These are phyloP conservation scores for Melanomma pulvis-pyrius DNA, from an alignment of 495 filamentous ascomycete species.

Conservation along the genomic window DNA sequence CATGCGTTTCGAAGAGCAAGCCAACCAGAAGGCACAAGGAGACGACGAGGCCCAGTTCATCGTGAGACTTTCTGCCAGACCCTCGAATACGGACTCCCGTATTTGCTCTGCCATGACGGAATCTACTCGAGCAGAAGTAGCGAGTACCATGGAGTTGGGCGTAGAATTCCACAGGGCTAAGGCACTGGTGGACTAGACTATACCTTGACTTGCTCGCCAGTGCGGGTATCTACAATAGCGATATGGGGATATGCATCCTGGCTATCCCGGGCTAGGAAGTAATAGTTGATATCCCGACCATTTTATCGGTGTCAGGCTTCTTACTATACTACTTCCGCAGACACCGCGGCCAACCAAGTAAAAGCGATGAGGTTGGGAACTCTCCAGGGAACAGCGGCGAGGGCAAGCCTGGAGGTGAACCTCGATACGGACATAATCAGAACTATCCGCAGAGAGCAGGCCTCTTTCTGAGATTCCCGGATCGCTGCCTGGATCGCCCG, in stretches of 20 bases:
- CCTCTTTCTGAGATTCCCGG: neutral
- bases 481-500: too few species aligned
- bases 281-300: constrained; percentile 55
- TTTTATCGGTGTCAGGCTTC: neutral
- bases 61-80: too few species aligned
- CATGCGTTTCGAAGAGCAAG: too few species aligned
- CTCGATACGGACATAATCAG: neutral
- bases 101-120: too few species aligned
- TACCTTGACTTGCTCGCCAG: constrained; percentile 94
- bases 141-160: constrained; percentile 87
- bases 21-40: too few species aligned
- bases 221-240: constrained; percentile 91
- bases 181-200: constrained; percentile 86
- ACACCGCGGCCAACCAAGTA: neutral
- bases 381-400: too few species aligned
- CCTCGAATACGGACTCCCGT: too few species aligned
- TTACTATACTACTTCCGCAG: neutral
- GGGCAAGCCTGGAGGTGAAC: too few species aligned
- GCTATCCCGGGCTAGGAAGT: constrained; percentile 73
- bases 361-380: too few species aligned
- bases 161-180: constrained; percentile 75
- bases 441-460: neutral
- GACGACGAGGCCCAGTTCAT: too few species aligned
- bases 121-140: too few species aligned
- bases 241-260: constrained; percentile 91